Conservation (phyloP, 176 grass and related monocot genomes). For the Bromus sterilis region DNA sequence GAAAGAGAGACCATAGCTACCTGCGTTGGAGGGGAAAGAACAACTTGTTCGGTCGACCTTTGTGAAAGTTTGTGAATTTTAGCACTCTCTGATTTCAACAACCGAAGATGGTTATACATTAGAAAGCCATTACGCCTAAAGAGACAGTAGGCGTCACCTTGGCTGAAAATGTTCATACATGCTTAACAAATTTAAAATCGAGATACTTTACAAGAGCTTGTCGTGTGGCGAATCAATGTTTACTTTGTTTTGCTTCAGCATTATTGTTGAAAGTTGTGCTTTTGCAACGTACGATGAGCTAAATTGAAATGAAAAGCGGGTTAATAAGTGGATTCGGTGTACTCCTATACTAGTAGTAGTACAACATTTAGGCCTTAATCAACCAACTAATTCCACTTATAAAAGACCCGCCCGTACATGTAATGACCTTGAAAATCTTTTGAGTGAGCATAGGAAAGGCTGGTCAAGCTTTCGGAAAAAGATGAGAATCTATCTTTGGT, state of each 20-base stretch:
- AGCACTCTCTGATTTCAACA: not conserved
- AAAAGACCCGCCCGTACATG: not conserved
- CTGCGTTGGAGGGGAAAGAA: too few species aligned
- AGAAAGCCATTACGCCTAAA: too few species aligned
- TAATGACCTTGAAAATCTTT: not conserved
- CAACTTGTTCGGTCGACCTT: too few species aligned
- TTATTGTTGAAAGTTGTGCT: not conserved
- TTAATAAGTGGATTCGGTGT: not conserved
- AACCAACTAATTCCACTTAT: not conserved
- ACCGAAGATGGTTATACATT: not conserved
- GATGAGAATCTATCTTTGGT: slow-evolving; percentile 35
- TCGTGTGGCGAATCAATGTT: not conserved
- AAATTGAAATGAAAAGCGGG: not conserved
- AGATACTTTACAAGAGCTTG: not conserved
- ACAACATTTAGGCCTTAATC: not conserved
- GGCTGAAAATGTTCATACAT: too few species aligned
- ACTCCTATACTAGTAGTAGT: too few species aligned
- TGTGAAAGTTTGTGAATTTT: too few species aligned
- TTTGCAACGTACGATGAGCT: not conserved
- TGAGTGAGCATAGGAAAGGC: not conserved
- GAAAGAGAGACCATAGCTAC: too few species aligned
- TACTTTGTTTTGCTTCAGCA: not conserved
- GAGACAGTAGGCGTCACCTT: too few species aligned
- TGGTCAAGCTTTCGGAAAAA: slow-evolving; percentile 21
- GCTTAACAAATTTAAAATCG: not conserved